Evolutionary conservation across 129 eudicot genomes (phyloP), one percentile per base, ranked within the genome.

Genomic region (Ambrosia artemisiifolia): DNA sequence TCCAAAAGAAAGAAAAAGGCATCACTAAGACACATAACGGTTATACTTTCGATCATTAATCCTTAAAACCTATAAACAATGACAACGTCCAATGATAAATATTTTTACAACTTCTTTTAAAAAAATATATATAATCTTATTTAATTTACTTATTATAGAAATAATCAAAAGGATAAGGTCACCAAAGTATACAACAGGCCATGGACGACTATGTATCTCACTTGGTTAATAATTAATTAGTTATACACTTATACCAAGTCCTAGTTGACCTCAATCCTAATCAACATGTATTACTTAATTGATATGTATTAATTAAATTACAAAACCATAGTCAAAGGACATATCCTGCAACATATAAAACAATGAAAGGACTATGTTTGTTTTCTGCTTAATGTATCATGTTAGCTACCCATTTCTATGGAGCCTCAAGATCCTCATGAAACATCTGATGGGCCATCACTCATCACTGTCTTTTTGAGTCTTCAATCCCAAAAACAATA

Each of bases 381-480:
- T 76, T 12, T 48, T 47, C 10, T 6, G 4, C 24, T 20, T 43
- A 49, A 24, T 28, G 10, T 7, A 62, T 70, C 17, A 70, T n/a
- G n/a, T n/a, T n/a, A n/a, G n/a, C 18, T 76, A 24, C 20, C 50
- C 71, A 43, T 36, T 34, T 54, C 24, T 19, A 70, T 19, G 66
- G 50, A 55, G 50, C 55, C 56, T 72, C 76, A 60, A 42, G 17
- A 49, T 73, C 38, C 42, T 67, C 51, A 70, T 69, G 62, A 9
- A 69, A 77, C 81, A 77, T 60, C 61, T 77, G 63, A 70, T 70
- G 75, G 64, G 75, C 35, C 75, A 76, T 56, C 63, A 33, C n/a
- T n/a, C n/a, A n/a, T n/a, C n/a, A n/a, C n/a, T n/a, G n/a, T n/a
- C n/a, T n/a, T n/a, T n/a, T n/a, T n/a, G n/a, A n/a, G n/a, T n/a